These are phyloP conservation scores for Podaxis carcinomalis DNA, from an alignment of 768 basidiomycete species.

Conservation along the genomic window DNA sequence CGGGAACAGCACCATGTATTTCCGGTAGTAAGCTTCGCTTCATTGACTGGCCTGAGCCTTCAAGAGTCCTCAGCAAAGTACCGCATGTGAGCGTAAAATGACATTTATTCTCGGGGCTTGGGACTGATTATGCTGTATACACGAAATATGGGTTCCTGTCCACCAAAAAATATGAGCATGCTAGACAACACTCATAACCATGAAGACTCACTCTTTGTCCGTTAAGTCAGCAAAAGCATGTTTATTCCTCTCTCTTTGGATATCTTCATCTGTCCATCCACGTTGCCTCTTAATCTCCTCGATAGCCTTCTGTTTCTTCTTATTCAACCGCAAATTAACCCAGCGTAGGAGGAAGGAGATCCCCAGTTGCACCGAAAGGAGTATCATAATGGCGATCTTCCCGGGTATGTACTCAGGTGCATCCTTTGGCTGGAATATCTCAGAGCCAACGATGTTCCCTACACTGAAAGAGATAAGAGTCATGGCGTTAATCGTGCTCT, in stretches of 20 bases:
- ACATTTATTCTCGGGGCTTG: neutral
- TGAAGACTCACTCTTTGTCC: conserved; percentile 50
- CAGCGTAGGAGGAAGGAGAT: conserved; percentile 46
- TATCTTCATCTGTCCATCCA: conserved; percentile 57
- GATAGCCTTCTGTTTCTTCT: conserved; percentile 36
- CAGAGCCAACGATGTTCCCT: conserved; percentile 60
- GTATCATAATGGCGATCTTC: conserved; percentile 60
- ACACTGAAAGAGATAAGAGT: conserved; percentile 50
- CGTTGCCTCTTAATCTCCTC: conserved; percentile 37
- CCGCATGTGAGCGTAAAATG: neutral
- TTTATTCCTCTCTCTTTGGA: conserved; percentile 53
- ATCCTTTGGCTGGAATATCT: conserved; percentile 60
- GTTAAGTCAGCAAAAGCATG: conserved; percentile 63
- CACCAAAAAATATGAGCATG: neutral
- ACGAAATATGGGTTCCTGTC: conserved; percentile 12
- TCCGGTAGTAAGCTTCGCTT: too few relatives aligned
- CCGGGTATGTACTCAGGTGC: conserved; percentile 63
- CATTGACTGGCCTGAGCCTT: too few relatives aligned
- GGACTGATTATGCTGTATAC: conserved; percentile 10
- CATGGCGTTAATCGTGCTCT: conserved; percentile 61
- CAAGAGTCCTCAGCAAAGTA: too few relatives aligned
- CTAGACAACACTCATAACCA: neutral
- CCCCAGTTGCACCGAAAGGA: conserved; percentile 48
- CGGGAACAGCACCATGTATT: too few relatives aligned
- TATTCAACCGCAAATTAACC: conserved; percentile 53